phyloP scores from a whole-genome alignment of 139 green algal genomes.

The Coccomyxa sp. region DNA sequence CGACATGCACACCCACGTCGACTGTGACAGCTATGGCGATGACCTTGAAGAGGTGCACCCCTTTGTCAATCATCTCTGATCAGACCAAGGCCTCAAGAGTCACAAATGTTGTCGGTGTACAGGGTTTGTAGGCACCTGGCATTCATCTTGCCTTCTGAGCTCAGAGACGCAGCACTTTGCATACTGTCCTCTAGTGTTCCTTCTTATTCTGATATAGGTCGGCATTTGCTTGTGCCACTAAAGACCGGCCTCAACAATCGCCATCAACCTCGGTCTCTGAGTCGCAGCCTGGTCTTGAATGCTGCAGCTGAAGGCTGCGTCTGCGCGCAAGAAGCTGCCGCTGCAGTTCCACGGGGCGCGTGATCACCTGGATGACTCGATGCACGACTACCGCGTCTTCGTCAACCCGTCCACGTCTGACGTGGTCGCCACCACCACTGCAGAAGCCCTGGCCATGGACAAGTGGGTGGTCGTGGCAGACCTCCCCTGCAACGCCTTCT shows the following conservation, averaged over 20 bases:
- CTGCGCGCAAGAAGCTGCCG: conserved; percentile 42
- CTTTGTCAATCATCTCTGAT: no score
- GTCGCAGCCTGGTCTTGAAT: no score
- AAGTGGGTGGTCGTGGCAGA: conserved; percentile 96
- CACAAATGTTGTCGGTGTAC: no score
- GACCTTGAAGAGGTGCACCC: conserved; percentile 63
- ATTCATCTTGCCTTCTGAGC: no score
- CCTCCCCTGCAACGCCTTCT: conserved; percentile 96
- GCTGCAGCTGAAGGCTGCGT: conserved; percentile 46
- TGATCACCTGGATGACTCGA: conserved; percentile 82
- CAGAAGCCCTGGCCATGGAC: conserved; percentile 97
- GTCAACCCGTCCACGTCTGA: conserved; percentile 92
- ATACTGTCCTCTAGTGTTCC: no score
- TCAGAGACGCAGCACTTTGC: no score
- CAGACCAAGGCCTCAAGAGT: no score
- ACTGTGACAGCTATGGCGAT: conserved; percentile 91
- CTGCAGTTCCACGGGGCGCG: conserved; percentile 80
- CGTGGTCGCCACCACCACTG: conserved; percentile 96
- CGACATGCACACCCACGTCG: conserved; percentile 55
- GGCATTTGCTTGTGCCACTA: no score
- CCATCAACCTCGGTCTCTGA: no score
- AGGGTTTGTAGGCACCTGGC: no score
- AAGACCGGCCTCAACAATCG: no score
- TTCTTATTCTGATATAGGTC: no score
- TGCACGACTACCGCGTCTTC: conserved; percentile 94